Conservation (phyloP, 2,329 filamentous ascomycete genomes). For the Cladosporium austrohemisphaericum region DNA sequence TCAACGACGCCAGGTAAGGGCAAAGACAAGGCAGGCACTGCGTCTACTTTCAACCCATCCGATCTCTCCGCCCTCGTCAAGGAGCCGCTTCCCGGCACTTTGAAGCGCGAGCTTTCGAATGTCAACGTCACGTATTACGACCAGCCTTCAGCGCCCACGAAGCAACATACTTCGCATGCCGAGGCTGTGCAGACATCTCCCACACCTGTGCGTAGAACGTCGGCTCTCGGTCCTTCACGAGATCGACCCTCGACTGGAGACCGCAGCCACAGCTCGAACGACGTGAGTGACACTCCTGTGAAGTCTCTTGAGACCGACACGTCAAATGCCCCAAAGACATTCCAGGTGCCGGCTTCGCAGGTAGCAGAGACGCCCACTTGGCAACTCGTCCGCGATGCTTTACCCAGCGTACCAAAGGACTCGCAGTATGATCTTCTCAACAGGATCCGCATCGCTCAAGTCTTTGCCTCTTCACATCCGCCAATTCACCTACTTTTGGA, state of each 20-base stretch:
- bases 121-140: slow-evolving; percentile 77
- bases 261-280: slow-evolving; percentile 23
- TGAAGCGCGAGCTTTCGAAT: slow-evolving; percentile 74
- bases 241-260: slow-evolving; percentile 28
- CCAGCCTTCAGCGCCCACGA: slow-evolving; percentile 31
- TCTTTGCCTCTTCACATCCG: slow-evolving; percentile 62
- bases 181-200: slow-evolving; percentile 61
- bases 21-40: slow-evolving; percentile 64
- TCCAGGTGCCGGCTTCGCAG: slow-evolving; percentile 60
- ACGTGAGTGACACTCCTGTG: slow-evolving; percentile 24
- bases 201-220: slow-evolving; percentile 69
- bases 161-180: slow-evolving; percentile 19
- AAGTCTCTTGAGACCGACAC: slow-evolving; percentile 30
- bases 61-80: slow-evolving; percentile 75
- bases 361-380: slow-evolving; percentile 41
- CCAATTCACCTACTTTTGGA: slow-evolving; percentile 69
- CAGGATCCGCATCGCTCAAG: slow-evolving; percentile 77
- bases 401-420: slow-evolving; percentile 63
- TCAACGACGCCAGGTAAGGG: slow-evolving; percentile 59
- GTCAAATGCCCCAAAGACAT: slow-evolving; percentile 46
- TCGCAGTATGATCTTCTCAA: slow-evolving; percentile 81
- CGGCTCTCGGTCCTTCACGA: slow-evolving; percentile 42
- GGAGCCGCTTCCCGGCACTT: slow-evolving; percentile 37
- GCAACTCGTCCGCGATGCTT: slow-evolving; percentile 39
- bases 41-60: slow-evolving; percentile 68